These are phyloP conservation scores for Leishmania amazonensis DNA, from an alignment of 208 protist genomes.

Conservation along the genomic window DNA sequence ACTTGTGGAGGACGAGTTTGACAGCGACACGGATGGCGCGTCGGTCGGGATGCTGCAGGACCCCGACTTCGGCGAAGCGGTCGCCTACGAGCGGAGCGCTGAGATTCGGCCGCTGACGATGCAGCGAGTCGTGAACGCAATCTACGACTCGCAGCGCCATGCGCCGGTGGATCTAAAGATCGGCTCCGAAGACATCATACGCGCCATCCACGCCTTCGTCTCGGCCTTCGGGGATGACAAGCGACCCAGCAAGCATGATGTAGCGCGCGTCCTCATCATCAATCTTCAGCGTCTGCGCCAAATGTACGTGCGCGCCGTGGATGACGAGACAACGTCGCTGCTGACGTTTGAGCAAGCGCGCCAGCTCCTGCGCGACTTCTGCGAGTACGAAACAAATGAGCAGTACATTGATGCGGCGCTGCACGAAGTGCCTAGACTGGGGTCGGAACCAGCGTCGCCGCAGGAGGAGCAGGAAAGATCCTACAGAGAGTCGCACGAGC, in stretches of 20 bases:
- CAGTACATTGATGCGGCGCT: constrained; percentile 40
- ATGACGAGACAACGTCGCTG: constrained; percentile 42
- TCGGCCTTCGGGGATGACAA: constrained; percentile 47
- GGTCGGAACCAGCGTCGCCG: background rate
- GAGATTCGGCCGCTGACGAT: constrained; percentile 74
- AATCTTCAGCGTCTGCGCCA: constrained; percentile 78
- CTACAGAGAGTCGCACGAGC: background rate
- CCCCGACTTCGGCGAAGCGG: constrained; percentile 68
- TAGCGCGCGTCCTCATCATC: constrained; percentile 62
- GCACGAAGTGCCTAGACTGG: constrained; percentile 3
- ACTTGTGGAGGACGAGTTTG: constrained; percentile 45
- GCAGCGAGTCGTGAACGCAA: constrained; percentile 73
- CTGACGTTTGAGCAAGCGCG: constrained; percentile 46
- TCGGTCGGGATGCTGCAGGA: constrained; percentile 23
- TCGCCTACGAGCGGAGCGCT: constrained; percentile 78
- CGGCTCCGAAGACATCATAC: constrained; percentile 60
- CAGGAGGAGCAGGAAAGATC: background rate
- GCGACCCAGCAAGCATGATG: constrained; percentile 71
- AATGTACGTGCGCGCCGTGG: constrained; percentile 60
- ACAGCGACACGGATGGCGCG: constrained; percentile 47
- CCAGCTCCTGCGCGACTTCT: constrained; percentile 70
- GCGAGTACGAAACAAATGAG: constrained; percentile 80
- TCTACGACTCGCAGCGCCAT: constrained; percentile 84
- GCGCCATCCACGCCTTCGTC: constrained; percentile 60
- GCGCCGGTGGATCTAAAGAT: constrained; percentile 73